Evolutionary conservation across 108 stramenopile genomes (phyloP), one percentile per base, ranked within the genome.

Genomic region (Cafeteria roenbergensis): DNA sequence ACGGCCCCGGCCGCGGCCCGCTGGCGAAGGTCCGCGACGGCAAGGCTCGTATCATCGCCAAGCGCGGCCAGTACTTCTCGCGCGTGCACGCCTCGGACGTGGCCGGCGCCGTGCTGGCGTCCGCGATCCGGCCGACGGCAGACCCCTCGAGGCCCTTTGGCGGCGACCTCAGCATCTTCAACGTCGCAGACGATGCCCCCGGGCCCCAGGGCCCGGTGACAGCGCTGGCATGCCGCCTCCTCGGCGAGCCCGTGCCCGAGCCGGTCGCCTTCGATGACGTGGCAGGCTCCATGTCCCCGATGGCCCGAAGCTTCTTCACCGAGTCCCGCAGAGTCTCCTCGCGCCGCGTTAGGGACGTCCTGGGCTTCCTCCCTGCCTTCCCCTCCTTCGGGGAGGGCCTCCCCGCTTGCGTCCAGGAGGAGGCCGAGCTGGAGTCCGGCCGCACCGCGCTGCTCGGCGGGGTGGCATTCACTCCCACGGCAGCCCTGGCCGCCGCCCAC

Each of bases 1-100:
- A 63, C 48, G 62, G 62, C 26, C 62, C 62, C 12, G 62, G 62
- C 17, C 37, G 62, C 9, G 62, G 62, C 6, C 62, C 62, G 28
- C 26, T 63, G 12, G 62, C 62, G 30, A 24, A 29, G n/a, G 27
- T 63, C 8, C 62, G 62, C 30, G n/a, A 37, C 37, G 62, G 62
- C 48, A 37, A 38, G 48, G 42, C 42, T 48, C 42, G 42, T 17
- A 48, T 48, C 42, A 48, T 48, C 17, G 6, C 6, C 17, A 48
- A 48, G 42, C 12, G 17, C 12, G 42, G 42, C 12, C 42, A 48
- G 42, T 48, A 17, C 12, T 48, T 48, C 42, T 48, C 42, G 42
- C 42, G 42, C 6, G 42, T 17, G 17, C 42, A 48, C 17, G 42
- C 17, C 12, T 6, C 6, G 12, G 42, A 48, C 42, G 17, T 48